phyloP scores from a whole-genome alignment of 176 grass and related monocot genomes.

The Carex kokanica region DNA sequence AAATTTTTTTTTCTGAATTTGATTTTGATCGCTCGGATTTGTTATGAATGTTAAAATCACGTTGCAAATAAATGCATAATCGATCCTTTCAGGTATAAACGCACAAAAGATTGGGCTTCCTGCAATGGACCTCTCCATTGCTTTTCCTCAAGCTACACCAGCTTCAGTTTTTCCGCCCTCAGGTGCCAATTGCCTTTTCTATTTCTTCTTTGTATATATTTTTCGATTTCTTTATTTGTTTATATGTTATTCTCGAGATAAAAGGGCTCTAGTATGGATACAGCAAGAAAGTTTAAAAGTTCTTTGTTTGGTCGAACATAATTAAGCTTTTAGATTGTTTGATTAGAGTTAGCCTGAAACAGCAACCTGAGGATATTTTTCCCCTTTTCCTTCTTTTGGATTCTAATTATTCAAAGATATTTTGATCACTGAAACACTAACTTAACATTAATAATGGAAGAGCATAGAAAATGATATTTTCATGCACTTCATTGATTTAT shows the following conservation, averaged over 20 bases:
- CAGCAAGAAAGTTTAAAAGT: not conserved
- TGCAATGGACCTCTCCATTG: conserved; percentile 43
- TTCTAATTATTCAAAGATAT: not conserved
- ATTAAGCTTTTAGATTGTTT: not conserved
- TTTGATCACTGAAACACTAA: not conserved
- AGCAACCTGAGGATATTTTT: not conserved
- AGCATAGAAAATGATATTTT: not conserved
- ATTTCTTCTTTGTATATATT: not conserved
- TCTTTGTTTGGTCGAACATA: not conserved
- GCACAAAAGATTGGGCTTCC: conserved; percentile 46
- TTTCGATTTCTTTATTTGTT: not conserved
- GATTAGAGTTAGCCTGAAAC: not conserved
- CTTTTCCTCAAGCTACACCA: conserved; percentile 67
- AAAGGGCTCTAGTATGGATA: not conserved
- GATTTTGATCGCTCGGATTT: not conserved
- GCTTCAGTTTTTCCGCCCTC: conserved; percentile 57
- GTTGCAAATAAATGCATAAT: not conserved
- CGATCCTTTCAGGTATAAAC: conserved; percentile 5
- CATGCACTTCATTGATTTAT: not conserved
- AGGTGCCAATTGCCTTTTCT: conserved; percentile 29
- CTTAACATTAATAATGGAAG: not conserved
- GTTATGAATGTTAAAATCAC: not conserved
- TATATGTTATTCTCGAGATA: not conserved
- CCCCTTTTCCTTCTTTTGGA: not conserved
- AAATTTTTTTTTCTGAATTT: not conserved